Evolutionary conservation across 1,284 basidiomycete species (phyloP).

Genomic region (Volvariella volvacea): DNA sequence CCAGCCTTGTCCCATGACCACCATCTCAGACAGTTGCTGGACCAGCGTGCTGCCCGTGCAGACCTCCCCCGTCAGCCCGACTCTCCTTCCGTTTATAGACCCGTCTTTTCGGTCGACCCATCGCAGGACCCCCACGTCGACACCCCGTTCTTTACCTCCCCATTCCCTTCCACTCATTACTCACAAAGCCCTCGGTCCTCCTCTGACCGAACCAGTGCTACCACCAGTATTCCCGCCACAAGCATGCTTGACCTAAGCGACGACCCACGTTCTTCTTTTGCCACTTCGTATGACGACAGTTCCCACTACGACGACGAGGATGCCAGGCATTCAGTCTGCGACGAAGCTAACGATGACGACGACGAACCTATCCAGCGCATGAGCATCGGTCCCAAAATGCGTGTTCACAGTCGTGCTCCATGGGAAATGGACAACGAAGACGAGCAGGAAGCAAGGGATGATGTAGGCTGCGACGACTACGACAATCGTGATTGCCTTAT

Average conservation of each 20-base stretch:
- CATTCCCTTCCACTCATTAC: slow-evolving; percentile 15
- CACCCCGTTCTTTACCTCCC: slow-evolving; percentile 14
- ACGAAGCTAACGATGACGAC: slow-evolving; percentile 25
- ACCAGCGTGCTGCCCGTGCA: slow-evolving; percentile 46
- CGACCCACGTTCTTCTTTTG: slow-evolving; percentile 40
- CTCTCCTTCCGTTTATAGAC: slow-evolving; percentile 61
- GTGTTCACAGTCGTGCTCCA: slow-evolving; percentile 71
- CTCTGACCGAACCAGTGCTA: slow-evolving; percentile 29
- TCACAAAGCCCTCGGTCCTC: slow-evolving; percentile 10
- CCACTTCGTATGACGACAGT: slow-evolving; percentile 25
- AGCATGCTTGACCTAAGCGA: slow-evolving; percentile 58
- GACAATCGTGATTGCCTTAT: slow-evolving; percentile 15
- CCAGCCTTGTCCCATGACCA: slow-evolving; percentile 32
- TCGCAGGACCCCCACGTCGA: slow-evolving; percentile 15
- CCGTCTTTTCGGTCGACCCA: slow-evolving; percentile 45
- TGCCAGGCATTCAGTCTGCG: slow-evolving; percentile 16
- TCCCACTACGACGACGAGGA: slow-evolving; percentile 18
- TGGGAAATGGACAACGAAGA: slow-evolving; percentile 63
- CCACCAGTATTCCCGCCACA: slow-evolving; percentile 35
- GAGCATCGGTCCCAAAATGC: slow-evolving; percentile 74
- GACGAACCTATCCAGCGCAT: slow-evolving; percentile 41
- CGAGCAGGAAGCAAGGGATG: slow-evolving; percentile 38
- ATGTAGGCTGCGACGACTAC: slow-evolving; percentile 10
- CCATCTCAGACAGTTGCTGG: slow-evolving; percentile 44
- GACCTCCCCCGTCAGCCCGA: slow-evolving; percentile 48